These are phyloP conservation scores for Erodium texanum DNA, from an alignment of 441 rosid species.

Conservation along the genomic window DNA sequence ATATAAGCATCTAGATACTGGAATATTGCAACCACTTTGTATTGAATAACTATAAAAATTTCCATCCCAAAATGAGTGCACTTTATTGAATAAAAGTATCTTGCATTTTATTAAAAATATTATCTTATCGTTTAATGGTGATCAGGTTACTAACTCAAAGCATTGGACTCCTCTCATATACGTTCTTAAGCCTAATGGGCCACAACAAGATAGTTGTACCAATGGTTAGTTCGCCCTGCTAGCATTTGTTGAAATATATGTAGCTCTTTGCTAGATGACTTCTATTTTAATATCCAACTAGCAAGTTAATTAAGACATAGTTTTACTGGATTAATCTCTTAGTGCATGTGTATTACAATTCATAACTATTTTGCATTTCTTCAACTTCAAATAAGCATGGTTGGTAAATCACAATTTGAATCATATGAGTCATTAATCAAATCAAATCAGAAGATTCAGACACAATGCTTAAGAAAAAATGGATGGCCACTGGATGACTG, in stretches of 20 bases:
- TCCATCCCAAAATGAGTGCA: not conserved
- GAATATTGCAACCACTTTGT: not conserved
- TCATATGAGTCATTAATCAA: not conserved
- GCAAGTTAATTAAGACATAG: not conserved
- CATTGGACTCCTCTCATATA: constrained; percentile 22
- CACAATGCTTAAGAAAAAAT: too few relatives aligned
- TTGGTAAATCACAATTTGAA: not conserved
- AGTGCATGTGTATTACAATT: not conserved
- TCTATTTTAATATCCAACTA: not conserved
- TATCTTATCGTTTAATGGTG: constrained; percentile 2
- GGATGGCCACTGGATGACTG: not conserved
- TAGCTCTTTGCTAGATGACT: not conserved
- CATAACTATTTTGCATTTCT: not conserved
- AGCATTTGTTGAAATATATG: not conserved
- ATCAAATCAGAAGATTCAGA: too few relatives aligned
- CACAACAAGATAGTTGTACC: constrained; percentile 20
- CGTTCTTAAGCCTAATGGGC: constrained; percentile 16
- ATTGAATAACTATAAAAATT: not conserved
- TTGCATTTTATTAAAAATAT: too few relatives aligned
- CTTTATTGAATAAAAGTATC: not conserved
- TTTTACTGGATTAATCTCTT: not conserved
- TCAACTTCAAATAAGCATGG: not conserved
- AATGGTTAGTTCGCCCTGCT: constrained; percentile 12
- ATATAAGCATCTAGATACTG: not conserved
- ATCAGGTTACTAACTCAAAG: constrained; percentile 17